A percentile compares a stretch with the other conserved stretches of the same genome.
Conservation (phyloP, 371 early-diverging fungal genomes). For the Rhizopus microsporus region DNA sequence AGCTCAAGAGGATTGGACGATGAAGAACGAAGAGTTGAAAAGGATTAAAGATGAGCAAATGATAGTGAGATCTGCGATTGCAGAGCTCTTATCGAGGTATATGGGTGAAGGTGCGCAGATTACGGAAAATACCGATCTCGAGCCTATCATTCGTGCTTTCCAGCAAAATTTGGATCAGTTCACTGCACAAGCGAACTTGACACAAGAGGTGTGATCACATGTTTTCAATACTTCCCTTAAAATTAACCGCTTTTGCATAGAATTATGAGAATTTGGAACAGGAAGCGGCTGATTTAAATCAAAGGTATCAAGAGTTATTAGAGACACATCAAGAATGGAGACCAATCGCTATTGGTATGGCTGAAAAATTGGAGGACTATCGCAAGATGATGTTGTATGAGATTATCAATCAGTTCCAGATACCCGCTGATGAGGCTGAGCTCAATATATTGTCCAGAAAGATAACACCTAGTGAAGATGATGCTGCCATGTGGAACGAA, state of each 20-base stretch:
- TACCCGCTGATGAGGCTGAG: constrained; percentile 44
- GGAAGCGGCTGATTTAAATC: constrained; percentile 20
- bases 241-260: too few relatives aligned
- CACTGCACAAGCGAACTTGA: constrained; percentile 3
- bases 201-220: neutral
- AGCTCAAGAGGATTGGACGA: constrained; percentile 56
- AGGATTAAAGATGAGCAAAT: constrained; percentile 18
- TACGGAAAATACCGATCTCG: constrained; percentile 1
- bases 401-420: constrained; percentile 42
- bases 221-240: too few relatives aligned
- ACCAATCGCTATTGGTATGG: constrained; percentile 37
- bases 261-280: constrained; percentile 15
- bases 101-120: constrained; percentile 2
- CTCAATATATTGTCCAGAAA: constrained; percentile 31
- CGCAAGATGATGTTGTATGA: constrained; percentile 38
- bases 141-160: neutral
- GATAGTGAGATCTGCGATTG: constrained; percentile 1
- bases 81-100: constrained; percentile 14
- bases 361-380: constrained; percentile 39
- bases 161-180: constrained; percentile 5
- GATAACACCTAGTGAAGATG: constrained; percentile 30
- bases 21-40: constrained; percentile 35
- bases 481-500: constrained; percentile 38
- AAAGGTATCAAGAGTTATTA: constrained; percentile 21
- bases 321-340: constrained; percentile 36